A percentile compares a stretch with the other conserved stretches of the same genome.
These are phyloP conservation scores for Penicillium cinerascens DNA, from an alignment of 495 filamentous ascomycete species.

Conservation along the genomic window DNA sequence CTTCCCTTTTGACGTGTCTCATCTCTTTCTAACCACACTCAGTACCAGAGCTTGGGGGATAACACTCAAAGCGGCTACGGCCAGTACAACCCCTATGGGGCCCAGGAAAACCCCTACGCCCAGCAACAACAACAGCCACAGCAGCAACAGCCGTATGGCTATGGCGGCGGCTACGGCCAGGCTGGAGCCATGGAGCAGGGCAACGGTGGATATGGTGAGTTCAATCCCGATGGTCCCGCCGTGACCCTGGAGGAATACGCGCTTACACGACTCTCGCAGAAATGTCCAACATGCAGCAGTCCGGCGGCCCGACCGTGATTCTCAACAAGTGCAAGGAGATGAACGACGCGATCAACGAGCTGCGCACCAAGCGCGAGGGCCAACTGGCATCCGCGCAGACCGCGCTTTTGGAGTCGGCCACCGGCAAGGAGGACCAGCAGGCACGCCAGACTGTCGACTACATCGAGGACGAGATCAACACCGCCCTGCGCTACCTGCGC, in stretches of 20 bases:
- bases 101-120: slow-evolving; percentile 44
- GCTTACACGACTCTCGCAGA: slow-evolving; percentile 43
- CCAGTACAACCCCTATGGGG: slow-evolving; percentile 60
- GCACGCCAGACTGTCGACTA: slow-evolving; percentile 51
- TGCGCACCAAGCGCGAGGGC: slow-evolving; percentile 36
- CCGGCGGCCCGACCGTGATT: slow-evolving; percentile 64
- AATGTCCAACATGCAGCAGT: slow-evolving; percentile 58
- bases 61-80: slow-evolving; percentile 51
- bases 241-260: neutral
- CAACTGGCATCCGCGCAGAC: slow-evolving; percentile 41
- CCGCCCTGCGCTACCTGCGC: slow-evolving; percentile 68
- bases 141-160: slow-evolving; percentile 40
- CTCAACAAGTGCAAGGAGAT: slow-evolving; percentile 80
- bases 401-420: slow-evolving; percentile 41
- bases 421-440: slow-evolving; percentile 42
- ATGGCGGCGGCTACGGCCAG: slow-evolving; percentile 36
- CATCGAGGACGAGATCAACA: slow-evolving; percentile 78
- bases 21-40: slow-evolving; percentile 2
- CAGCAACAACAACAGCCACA: slow-evolving; percentile 25
- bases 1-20: neutral
- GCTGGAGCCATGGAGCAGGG: slow-evolving; percentile 44
- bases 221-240: neutral
- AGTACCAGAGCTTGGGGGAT: slow-evolving; percentile 36
- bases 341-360: slow-evolving; percentile 60
- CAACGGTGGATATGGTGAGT: slow-evolving; percentile 42